Base-by-base conservation (phyloP, 768 basidiomycete species). In the Mycena pura region DNA sequence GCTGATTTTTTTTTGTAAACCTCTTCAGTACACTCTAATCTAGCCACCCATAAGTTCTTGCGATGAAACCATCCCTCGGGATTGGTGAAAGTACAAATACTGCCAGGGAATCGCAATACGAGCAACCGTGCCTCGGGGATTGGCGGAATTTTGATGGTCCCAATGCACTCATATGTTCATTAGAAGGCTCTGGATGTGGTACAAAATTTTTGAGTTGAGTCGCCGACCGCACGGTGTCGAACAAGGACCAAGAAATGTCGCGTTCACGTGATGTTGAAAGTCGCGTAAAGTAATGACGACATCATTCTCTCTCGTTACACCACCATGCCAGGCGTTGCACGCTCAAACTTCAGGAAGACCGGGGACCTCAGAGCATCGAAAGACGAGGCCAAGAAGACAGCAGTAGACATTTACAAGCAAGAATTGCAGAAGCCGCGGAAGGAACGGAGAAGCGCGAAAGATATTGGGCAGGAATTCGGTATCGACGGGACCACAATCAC, bases 11-110 rank as follows among this genome's bases (percentile, higher is more conserved):
- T 44, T 44, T 44, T 44, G 24, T 27, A 44, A 25, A 27, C 24
- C n/a, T 27, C 43, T 44, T 44, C 25, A 32, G 24, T 47, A 47
- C 19, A 47, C 46, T 47, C 46, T 47, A 47, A 47, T 47, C 46
- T 47, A 47, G 15, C 29, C 28, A 31, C 46, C 46, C 32, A 47
- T 32, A 31, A 31, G n/a, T 47, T 47, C n/a, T n/a, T 32, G 29
- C 17, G 31, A 29, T 47, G 46, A 15, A 9, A 47, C 7, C 29
- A 19, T 13, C 28, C 31, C 46, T 47, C 32, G 44, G 46, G 46
- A 47, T 32, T 19, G 29, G 29, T 19, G 27, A 47, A 32, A 17
- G 8, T 46, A 45, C 17, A 13, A 28, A 27, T 3, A 45, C 7
- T 45, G 8, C 13, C 13, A 13, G 7, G 44, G 24, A 21, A 13